phyloP scores from a whole-genome alignment of 1,284 basidiomycete genomes.

The Puccinia brachypodii region DNA sequence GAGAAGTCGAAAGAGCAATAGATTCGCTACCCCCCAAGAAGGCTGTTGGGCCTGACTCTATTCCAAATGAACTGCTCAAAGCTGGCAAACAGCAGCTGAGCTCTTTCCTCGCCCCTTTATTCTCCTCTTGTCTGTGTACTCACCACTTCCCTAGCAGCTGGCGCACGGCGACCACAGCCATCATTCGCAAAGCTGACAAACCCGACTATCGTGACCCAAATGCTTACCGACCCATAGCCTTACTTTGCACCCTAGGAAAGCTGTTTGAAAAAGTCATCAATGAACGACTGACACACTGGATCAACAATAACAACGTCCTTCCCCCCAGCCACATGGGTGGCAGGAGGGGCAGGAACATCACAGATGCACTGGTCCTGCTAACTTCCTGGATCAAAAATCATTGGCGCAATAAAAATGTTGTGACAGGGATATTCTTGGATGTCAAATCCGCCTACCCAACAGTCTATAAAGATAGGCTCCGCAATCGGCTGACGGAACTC shows the following conservation, averaged over 20 bases:
- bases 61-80: too few relatives aligned
- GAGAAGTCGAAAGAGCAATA: too few relatives aligned
- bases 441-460: constrained; percentile 1
- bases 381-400: constrained; percentile 6
- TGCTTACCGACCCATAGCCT: constrained; percentile 2
- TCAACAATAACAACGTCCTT: not conserved
- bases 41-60: too few relatives aligned
- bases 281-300: not conserved
- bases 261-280: constrained; percentile 20
- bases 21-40: too few relatives aligned
- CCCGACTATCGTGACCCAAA: too few relatives aligned
- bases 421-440: not conserved
- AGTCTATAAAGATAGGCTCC: not conserved
- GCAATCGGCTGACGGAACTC: not conserved
- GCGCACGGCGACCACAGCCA: constrained; percentile 34
- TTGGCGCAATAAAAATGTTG: not conserved
- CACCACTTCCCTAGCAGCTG: too few relatives aligned
- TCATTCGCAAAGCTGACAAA: constrained; percentile 33
- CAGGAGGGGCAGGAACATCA: not conserved
- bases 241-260: constrained; percentile 11
- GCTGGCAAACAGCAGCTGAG: too few relatives aligned
- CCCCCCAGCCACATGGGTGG: not conserved
- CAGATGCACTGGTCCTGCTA: not conserved
- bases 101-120: too few relatives aligned
- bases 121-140: too few relatives aligned